Evolutionary conservation across 169 alveolate genomes (phyloP), one percentile per base, ranked within the genome.

Genomic region (Plasmodium malariae): DNA sequence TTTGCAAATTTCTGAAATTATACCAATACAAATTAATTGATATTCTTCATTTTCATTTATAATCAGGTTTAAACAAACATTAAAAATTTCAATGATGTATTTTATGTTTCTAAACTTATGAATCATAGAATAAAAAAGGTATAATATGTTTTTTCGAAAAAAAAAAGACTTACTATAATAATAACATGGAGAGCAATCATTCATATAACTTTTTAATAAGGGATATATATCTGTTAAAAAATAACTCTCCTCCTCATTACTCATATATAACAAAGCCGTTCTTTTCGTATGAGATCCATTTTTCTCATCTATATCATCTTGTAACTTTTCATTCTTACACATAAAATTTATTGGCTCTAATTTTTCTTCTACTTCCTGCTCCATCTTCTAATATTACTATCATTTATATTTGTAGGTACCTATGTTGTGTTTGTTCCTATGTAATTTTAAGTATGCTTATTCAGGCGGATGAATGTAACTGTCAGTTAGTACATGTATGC

Each of bases 151-250:
- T 34, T 80, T 80, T 57, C 59, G 30, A 63, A 80, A 48, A 48
- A 24, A 21, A 69, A 45, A 57, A 21, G 55, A 21, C 36, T 57
- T 80, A n/a, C 36, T 80, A 30, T 36, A 71, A 26, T 48, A 26
- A 51, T 40, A 51, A 17, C 78, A 80, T 28, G 71, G 62, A 11
- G 21, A 17, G 28, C 49, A 1, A 65, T 63, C 62, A 14, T 40
- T 14, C 67, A 80, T 80, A 28, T 65, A 49, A 14, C 40, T 67
- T 51, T 80, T 80, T 28, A 80, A 30, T 80, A 65, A 67, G 14
- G 83, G 90, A 45, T 80, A 80, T 69, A 80, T 59, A 51, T 80
- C 80, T 37, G 14, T 65, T 80, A 65, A 67, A 80, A 80, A 49
- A 45, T 28, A 80, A 40, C 67, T 43, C 36, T 49, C 90, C 21